phyloP scores from a whole-genome alignment of 306 rosid species.

The Sophora flavescens region DNA sequence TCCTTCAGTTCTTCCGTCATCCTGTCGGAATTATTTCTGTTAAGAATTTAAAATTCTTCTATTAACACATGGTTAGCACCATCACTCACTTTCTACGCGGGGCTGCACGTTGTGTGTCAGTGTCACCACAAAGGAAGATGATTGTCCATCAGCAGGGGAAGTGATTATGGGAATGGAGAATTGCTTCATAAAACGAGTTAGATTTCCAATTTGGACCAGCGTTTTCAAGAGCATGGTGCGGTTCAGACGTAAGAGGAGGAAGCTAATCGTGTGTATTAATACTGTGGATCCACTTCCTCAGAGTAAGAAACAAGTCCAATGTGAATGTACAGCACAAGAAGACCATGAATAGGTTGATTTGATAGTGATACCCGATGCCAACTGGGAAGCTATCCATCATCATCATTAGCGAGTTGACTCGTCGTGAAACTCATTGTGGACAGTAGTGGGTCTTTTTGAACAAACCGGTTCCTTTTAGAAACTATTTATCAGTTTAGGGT shows the following conservation, averaged over 20 bases:
- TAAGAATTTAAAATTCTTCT: too few species aligned
- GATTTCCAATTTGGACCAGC: slow-evolving; percentile 49
- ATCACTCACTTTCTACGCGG: slow-evolving; percentile 14
- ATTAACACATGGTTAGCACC: slow-evolving; percentile 37
- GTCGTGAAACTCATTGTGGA: too few species aligned
- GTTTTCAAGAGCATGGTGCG: slow-evolving; percentile 31
- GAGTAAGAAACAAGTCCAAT: background rate
- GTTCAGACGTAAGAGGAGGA: slow-evolving; percentile 38
- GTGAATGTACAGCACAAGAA: slow-evolving; percentile 1
- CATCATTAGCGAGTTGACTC: slow-evolving; percentile 30
- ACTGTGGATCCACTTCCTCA: background rate
- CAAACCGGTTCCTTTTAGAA: too few species aligned
- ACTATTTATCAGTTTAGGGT: too few species aligned
- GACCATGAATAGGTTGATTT: background rate
- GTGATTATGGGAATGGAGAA: slow-evolving; percentile 50
- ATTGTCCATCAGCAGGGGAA: slow-evolving; percentile 57
- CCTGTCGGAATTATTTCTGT: too few species aligned
- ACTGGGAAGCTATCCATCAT: slow-evolving; percentile 37
- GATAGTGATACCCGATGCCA: background rate
- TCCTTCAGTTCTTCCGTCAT: too few species aligned
- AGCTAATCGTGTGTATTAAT: background rate
- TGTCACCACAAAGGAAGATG: slow-evolving; percentile 42
- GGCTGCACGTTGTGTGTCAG: slow-evolving; percentile 58
- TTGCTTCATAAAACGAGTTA: slow-evolving; percentile 37
- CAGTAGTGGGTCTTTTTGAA: too few species aligned